Evolutionary conservation across 192 early-diverging fungal genomes (phyloP).

Genomic region (Podila clonocystis): DNA sequence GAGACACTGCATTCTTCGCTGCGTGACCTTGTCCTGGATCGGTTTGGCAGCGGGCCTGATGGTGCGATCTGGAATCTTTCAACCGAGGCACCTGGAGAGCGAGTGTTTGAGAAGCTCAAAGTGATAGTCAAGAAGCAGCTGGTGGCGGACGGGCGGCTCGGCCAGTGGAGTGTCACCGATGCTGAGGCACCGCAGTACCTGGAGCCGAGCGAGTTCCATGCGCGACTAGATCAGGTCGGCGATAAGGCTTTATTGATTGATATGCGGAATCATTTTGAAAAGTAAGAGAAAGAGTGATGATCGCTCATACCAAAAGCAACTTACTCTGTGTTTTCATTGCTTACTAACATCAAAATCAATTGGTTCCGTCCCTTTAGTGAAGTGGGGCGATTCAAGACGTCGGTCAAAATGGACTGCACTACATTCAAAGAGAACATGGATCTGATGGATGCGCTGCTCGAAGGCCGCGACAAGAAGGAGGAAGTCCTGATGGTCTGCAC

Average conservation of each 20-base stretch:
- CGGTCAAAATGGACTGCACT: constrained; percentile 46
- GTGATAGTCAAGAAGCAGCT: constrained; percentile 71
- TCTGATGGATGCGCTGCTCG: constrained; percentile 31
- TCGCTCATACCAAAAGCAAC: too few relatives aligned
- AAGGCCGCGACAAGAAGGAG: constrained; percentile 25
- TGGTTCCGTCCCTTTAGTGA: constrained; percentile 13
- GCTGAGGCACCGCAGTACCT: constrained; percentile 70
- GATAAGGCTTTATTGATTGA: constrained; percentile 69
- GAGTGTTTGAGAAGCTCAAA: constrained; percentile 70
- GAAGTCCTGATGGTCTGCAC: constrained; percentile 50
- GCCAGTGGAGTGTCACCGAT: constrained; percentile 16
- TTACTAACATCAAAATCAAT: background rate
- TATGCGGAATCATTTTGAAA: constrained; percentile 86
- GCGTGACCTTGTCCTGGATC: constrained; percentile 33
- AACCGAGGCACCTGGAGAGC: constrained; percentile 58
- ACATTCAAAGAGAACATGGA: constrained; percentile 48
- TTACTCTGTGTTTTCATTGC: background rate
- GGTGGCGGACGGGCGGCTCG: constrained; percentile 18
- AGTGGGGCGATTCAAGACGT: constrained; percentile 36
- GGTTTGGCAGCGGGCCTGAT: constrained; percentile 27
- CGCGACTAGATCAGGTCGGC: constrained; percentile 55
- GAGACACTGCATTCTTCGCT: constrained; percentile 16
- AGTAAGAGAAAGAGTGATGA: constrained; percentile 24
- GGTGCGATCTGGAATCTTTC: constrained; percentile 64
- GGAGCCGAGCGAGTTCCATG: constrained; percentile 70